Evolutionary conservation across 352 stramenopile genomes (phyloP).

Genomic region (Globisporangium paroecandrum): DNA sequence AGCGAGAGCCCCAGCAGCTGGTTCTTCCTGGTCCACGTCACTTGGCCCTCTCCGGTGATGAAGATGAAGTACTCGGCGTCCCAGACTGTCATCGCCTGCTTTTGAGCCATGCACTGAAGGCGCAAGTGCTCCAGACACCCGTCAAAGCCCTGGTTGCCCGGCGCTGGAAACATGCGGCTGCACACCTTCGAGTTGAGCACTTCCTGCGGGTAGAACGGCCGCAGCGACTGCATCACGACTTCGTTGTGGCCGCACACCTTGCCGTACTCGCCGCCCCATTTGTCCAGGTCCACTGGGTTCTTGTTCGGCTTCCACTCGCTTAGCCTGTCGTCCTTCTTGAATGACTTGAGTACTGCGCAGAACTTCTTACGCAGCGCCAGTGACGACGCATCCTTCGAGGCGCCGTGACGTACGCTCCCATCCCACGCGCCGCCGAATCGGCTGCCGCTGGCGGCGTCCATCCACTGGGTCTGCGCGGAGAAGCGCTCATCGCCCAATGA

Average conservation of each 20-base stretch:
- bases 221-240: conserved; percentile 81
- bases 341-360: conserved; percentile 22
- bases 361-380: conserved; percentile 45
- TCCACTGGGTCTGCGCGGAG: conserved; percentile 79
- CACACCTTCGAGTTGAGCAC: conserved; percentile 88
- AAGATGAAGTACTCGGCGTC: conserved; percentile 79
- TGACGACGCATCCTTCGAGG: conserved; percentile 70
- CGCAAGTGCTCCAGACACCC: conserved; percentile 87
- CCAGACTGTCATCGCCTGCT: conserved; percentile 75
- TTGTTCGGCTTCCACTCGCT: conserved; percentile 71
- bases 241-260: conserved; percentile 90
- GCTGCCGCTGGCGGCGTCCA: conserved; percentile 55
- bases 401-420: conserved; percentile 64
- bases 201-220: conserved; percentile 84
- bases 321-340: conserved; percentile 23
- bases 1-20: conserved; percentile 61
- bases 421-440: conserved; percentile 60
- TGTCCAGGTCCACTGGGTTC: conserved; percentile 54
- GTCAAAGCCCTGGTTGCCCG: conserved; percentile 87
- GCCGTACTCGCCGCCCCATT: conserved; percentile 81
- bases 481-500: conserved; percentile 51
- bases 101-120: conserved; percentile 43
- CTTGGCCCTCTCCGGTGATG: conserved; percentile 39
- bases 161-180: conserved; percentile 68
- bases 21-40: conserved; percentile 63